These are phyloP conservation scores for Corylus heterophylla DNA, from an alignment of 306 rosid genomes.

Conservation along the genomic window DNA sequence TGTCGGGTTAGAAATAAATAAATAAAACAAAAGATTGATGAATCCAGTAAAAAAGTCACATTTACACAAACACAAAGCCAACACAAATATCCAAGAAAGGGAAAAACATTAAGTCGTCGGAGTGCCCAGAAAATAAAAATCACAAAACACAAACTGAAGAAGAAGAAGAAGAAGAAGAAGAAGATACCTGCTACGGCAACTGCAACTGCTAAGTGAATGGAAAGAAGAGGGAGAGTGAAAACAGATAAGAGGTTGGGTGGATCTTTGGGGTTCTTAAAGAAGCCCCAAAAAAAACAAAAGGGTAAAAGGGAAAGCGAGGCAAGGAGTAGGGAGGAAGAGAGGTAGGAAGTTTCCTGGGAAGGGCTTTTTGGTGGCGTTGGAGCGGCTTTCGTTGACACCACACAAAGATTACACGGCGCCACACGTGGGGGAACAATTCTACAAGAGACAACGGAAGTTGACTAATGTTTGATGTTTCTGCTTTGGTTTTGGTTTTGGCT, in stretches of 20 bases:
- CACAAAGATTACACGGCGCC: background rate
- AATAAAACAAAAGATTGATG: background rate
- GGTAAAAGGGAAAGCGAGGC: conserved; percentile 30
- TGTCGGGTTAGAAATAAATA: too few relatives aligned
- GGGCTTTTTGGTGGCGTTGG: conserved; percentile 50
- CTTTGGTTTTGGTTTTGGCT: conserved; percentile 19
- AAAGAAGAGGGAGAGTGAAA: conserved; percentile 11
- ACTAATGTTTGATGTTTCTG: background rate
- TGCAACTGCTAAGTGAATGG: conserved; percentile 16
- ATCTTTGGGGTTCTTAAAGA: conserved; percentile 27
- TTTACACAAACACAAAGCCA: background rate
- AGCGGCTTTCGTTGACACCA: conserved; percentile 27
- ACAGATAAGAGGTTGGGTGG: conserved; percentile 24
- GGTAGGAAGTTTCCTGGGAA: conserved; percentile 69
- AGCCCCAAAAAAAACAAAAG: conserved; percentile 13
- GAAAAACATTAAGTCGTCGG: background rate
- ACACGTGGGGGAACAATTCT: conserved; percentile 28
- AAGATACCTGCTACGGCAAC: conserved; percentile 45
- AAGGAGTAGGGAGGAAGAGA: conserved; percentile 38
- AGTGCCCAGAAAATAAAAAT: background rate
- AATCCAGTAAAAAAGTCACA: background rate
- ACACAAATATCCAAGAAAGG: background rate
- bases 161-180: conserved; percentile 13
- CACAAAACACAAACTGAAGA: background rate
- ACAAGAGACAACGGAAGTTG: background rate